phyloP scores from a whole-genome alignment of 2,329 filamentous ascomycete species.

The Sarocladiaceae sp. region DNA sequence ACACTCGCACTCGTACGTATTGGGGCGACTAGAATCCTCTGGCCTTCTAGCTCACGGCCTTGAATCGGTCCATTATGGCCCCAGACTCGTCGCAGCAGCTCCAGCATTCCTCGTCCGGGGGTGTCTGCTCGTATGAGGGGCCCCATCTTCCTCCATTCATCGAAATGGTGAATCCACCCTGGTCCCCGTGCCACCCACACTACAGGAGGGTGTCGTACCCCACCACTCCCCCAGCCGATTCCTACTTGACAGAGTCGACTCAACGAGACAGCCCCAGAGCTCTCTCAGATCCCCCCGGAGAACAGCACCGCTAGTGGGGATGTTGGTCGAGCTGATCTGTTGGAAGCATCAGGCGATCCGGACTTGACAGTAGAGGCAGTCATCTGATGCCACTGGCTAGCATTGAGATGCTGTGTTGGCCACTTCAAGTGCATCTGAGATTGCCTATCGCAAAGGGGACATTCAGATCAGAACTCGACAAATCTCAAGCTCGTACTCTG shows the following conservation, averaged over 20 bases:
- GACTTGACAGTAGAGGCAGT: not conserved
- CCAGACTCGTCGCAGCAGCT: not conserved
- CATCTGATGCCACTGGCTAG: not conserved
- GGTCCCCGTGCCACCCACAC: not conserved
- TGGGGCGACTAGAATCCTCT: slow-evolving; percentile 5
- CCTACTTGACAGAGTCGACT: not conserved
- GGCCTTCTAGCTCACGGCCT: not conserved
- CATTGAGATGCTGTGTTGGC: too few species aligned
- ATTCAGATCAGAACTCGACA: too few species aligned
- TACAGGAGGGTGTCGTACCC: not conserved
- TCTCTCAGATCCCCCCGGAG: slow-evolving; percentile 5
- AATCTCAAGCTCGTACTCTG: too few species aligned
- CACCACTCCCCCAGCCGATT: slow-evolving; percentile 2
- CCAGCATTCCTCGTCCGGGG: not conserved
- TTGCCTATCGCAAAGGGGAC: too few species aligned
- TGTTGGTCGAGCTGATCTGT: not conserved
- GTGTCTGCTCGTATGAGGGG: not conserved
- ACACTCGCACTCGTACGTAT: too few species aligned
- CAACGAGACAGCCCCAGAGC: slow-evolving; percentile 1
- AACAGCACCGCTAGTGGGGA: slow-evolving; percentile 1
- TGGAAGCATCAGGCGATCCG: not conserved
- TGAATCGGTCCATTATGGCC: not conserved
- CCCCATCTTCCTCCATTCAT: not conserved
- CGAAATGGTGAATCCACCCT: not conserved
- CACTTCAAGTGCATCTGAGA: too few species aligned